Percentiles rank a stretch among this genome's conserved stretches.
Conservation (phyloP, 78 protist species). For the Emiliania huxleyi region DNA sequence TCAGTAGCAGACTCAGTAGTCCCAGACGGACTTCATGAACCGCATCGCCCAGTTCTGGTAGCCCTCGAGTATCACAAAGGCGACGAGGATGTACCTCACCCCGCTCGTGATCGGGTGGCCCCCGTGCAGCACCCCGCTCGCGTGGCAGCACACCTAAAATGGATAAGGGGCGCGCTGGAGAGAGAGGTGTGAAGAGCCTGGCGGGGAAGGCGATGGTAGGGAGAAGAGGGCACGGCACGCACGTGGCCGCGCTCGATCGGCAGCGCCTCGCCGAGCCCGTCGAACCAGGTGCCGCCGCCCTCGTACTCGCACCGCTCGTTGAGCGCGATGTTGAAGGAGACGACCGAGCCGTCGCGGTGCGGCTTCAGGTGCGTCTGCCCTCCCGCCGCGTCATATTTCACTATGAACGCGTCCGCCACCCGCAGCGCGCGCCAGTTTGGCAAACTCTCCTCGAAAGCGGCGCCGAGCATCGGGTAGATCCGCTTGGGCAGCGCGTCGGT, state of each 20-base stretch:
- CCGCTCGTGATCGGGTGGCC: slow-evolving; percentile 5
- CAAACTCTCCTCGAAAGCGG: neutral
- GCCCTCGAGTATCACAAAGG: neutral
- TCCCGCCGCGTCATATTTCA: neutral
- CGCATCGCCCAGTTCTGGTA: slow-evolving; percentile 9
- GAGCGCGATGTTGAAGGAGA: neutral
- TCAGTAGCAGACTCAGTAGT: neutral
- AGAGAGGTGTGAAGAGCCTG: too few relatives aligned
- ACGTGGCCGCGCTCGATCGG: neutral
- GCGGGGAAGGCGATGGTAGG: too few relatives aligned
- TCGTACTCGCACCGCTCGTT: neutral
- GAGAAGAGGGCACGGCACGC: too few relatives aligned
- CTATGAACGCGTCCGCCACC: neutral
- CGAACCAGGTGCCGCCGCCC: slow-evolving; percentile 23
- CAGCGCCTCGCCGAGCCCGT: neutral
- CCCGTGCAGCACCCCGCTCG: neutral
- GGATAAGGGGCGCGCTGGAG: too few relatives aligned
- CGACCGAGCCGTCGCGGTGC: slow-evolving; percentile 12
- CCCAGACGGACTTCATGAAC: neutral
- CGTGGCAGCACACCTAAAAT: too few relatives aligned
- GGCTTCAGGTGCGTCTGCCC: neutral
- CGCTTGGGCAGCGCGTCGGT: neutral
- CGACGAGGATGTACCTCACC: neutral
- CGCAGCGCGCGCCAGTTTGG: neutral
- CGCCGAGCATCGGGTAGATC: neutral